Base-by-base conservation (phyloP, 2,329 filamentous ascomycete genomes). In the Alternaria consortialis region DNA sequence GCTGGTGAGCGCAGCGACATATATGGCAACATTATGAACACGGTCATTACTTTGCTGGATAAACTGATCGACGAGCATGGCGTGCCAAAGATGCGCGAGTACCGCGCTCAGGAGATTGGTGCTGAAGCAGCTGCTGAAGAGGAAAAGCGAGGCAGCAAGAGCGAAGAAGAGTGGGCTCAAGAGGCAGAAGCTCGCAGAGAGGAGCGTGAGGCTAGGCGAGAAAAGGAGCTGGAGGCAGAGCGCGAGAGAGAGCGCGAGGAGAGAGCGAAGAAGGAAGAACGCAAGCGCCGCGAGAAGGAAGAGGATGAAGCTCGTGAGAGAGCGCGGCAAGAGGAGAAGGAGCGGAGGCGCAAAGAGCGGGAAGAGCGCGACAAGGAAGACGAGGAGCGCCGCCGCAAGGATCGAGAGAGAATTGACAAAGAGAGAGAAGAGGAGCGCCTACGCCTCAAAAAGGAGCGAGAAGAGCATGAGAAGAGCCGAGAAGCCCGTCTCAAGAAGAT, bases 1-100 rank as follows among this genome's bases (percentile, higher is more conserved):
- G 90, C 90, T 1, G 86, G 92, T 17, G 91, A 94, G 71, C 87
- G 92, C 62, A 90, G 88, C 20, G 90, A 90, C 27, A 87, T 93
- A 29, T 95, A 94, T 71, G 87, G 90, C 61, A 87, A 87, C 68
- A 90, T 90, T 0, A 87, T 91, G 69, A 83, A 85, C 7, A 86
- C 89, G 51, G 88, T 94, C 50, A 86, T 88, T 61, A 82, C 85
- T 29, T 82, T 93, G 60, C 90, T 94, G 59, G 87, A 91, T 70
- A 79, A 84, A 60, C 82, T 87, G 63, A 84, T 89, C 47, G 82
- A 82, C 9, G 85, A 73, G 12, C 72, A 88, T 27, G 92, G 93
- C 60, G 89, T 93, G 72, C 82, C 84, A 27, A 87, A 87, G 51
- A 88, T 94, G 72, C 87, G 91, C 62, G 86, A 89, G 65, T 85